Evolutionary conservation across 2,329 filamentous ascomycete species (phyloP).

Genomic region (Colletotrichum sojae): DNA sequence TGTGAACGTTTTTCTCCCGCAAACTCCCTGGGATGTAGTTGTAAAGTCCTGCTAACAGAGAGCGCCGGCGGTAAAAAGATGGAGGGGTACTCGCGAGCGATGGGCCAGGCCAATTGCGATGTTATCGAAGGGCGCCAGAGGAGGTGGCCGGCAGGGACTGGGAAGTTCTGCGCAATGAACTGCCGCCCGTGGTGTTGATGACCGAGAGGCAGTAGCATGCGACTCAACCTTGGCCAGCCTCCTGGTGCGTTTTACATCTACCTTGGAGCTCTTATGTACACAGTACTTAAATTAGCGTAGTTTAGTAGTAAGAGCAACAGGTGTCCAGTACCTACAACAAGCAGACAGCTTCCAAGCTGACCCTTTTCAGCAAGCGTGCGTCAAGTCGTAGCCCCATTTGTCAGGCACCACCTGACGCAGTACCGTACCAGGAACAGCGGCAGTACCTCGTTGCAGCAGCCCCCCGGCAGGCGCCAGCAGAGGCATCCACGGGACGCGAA

Average conservation of each 20-base stretch:
- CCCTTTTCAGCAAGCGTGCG: conserved; percentile 29
- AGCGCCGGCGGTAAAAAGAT: conserved; percentile 3
- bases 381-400: conserved; percentile 32
- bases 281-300: not conserved
- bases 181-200: conserved; percentile 38
- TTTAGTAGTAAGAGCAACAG: fast-evolving
- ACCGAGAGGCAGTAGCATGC: conserved; percentile 21
- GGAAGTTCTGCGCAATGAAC: not conserved
- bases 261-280: conserved; percentile 25
- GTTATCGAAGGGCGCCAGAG: conserved; percentile 3
- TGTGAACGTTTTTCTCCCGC: not conserved
- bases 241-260: conserved; percentile 35
- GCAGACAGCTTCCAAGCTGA: conserved; percentile 31
- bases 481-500: conserved; percentile 49
- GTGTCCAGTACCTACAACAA: not conserved
- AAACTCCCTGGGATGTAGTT: conserved; percentile 16
- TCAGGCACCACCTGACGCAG: conserved; percentile 38
- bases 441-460: conserved; percentile 9
- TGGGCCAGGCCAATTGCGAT: conserved; percentile 11
- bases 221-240: conserved; percentile 30
- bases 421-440: conserved; percentile 5
- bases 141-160: not conserved
- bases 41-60: not conserved
- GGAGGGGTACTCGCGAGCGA: not conserved
- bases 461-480: conserved; percentile 27